phyloP scores from a whole-genome alignment of 345 rosid species.

The Populus alba region DNA sequence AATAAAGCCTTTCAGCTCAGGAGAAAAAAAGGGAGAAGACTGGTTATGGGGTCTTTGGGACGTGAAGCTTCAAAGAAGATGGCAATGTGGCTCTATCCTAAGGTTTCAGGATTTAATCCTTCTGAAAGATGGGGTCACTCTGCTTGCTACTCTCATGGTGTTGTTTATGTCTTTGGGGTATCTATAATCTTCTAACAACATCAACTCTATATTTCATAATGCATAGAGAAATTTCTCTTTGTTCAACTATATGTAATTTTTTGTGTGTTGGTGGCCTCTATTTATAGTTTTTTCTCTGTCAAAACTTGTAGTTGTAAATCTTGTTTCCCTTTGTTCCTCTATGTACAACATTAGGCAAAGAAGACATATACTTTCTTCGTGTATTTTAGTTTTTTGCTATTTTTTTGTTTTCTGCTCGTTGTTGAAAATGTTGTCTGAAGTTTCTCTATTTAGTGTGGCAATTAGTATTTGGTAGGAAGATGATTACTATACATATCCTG shows the following conservation, averaged over 20 bases:
- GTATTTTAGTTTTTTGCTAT: conserved; percentile 16
- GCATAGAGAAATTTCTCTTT: neutral
- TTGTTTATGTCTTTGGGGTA: conserved; percentile 71
- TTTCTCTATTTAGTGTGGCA: conserved; percentile 31
- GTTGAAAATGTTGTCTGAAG: conserved; percentile 11
- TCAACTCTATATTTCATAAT: neutral
- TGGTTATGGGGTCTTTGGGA: conserved; percentile 45
- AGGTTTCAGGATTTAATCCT: conserved; percentile 53
- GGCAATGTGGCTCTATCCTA: conserved; percentile 76
- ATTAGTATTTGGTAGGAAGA: neutral
- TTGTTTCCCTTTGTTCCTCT: neutral
- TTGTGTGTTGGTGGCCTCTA: no score
- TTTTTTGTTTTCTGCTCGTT: conserved; percentile 16
- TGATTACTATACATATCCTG: neutral
- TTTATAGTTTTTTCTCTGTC: no score
- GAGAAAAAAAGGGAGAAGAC: neutral
- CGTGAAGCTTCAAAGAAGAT: conserved; percentile 41
- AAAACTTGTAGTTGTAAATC: no score
- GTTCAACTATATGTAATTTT: neutral
- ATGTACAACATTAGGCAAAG: conserved; percentile 17
- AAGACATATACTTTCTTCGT: conserved; percentile 21
- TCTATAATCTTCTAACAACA: neutral
- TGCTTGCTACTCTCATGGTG: conserved; percentile 60
- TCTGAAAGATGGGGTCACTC: conserved; percentile 85
- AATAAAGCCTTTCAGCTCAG: neutral